These are phyloP conservation scores for Linnemannia exigua DNA, from an alignment of 192 early-diverging fungal genomes.

Conservation along the genomic window DNA sequence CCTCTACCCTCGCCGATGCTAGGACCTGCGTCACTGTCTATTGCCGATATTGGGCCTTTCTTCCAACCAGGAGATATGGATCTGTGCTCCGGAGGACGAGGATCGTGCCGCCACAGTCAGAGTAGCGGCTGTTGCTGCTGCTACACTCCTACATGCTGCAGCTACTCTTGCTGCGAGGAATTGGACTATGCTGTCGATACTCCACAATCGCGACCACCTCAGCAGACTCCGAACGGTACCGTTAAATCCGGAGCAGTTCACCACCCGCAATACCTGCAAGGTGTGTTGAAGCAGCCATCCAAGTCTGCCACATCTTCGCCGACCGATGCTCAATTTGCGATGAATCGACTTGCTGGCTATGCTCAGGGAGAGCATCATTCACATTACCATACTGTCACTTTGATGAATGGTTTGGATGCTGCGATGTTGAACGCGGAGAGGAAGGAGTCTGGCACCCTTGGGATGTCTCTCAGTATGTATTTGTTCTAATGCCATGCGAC, in stretches of 20 bases:
- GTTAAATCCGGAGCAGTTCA: not conserved
- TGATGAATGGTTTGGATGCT: not conserved
- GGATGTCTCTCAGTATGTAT: constrained; percentile 34
- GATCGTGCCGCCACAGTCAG: not conserved
- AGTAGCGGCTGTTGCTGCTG: not conserved
- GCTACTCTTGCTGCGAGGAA: not conserved
- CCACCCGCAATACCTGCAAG: not conserved
- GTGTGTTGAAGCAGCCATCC: not conserved
- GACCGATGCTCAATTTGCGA: constrained; percentile 12
- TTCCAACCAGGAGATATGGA: not conserved
- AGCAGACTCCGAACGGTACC: not conserved
- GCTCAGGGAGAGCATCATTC: not conserved
- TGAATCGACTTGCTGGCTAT: not conserved
- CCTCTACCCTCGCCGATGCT: not conserved
- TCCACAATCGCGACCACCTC: not conserved
- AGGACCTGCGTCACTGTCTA: not conserved
- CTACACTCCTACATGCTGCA: not conserved
- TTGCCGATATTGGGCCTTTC: not conserved
- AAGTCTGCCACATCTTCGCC: constrained; percentile 10
- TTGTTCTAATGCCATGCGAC: not conserved
- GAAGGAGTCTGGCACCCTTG: not conserved
- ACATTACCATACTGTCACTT: not conserved
- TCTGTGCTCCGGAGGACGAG: not conserved
- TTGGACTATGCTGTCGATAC: not conserved
- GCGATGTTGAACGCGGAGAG: not conserved